Conservation (phyloP, 176 grass and related monocot genomes). For the Carex pumila region DNA sequence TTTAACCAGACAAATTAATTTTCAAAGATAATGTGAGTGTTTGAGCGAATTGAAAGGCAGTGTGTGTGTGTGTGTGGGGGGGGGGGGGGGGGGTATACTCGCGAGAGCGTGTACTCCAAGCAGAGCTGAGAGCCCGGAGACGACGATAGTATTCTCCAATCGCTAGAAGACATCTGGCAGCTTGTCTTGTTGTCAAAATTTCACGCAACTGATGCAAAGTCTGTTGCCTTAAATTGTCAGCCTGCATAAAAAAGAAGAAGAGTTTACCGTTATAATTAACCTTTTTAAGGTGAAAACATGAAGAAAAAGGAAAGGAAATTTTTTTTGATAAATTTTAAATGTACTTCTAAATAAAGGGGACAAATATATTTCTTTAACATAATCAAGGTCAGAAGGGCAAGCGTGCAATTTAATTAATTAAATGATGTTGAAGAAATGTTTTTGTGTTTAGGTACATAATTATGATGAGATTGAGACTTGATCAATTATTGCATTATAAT, state of each 20-base stretch:
- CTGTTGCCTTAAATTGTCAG: constrained; percentile 85
- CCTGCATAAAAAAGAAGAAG: constrained; percentile 31
- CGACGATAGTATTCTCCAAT: constrained; percentile 89
- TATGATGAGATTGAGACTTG: constrained; percentile 11
- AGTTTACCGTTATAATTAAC: background rate
- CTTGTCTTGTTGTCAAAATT: constrained; percentile 57
- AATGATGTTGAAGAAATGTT: background rate
- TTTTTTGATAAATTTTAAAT: too few relatives aligned
- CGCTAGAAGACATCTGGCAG: constrained; percentile 67
- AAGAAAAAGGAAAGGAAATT: background rate
- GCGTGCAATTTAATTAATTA: background rate
- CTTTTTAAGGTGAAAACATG: constrained; percentile 24
- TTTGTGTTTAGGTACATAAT: background rate
- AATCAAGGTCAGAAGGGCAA: too few relatives aligned
- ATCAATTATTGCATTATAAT: constrained; percentile 4
- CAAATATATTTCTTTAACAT: too few relatives aligned
- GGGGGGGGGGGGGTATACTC: constrained; percentile 38
- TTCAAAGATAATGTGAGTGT: background rate
- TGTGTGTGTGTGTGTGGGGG: background rate
- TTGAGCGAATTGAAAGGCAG: background rate
- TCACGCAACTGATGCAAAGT: constrained; percentile 73
- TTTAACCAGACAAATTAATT: background rate
- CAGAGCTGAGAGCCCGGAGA: constrained; percentile 80
- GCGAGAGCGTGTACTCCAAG: constrained; percentile 73
- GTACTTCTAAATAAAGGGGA: too few relatives aligned